A percentile compares a stretch with the other conserved stretches of the same genome.
phyloP scores from a whole-genome alignment of 2,329 filamentous ascomycete species.

The Madurella fahalii region DNA sequence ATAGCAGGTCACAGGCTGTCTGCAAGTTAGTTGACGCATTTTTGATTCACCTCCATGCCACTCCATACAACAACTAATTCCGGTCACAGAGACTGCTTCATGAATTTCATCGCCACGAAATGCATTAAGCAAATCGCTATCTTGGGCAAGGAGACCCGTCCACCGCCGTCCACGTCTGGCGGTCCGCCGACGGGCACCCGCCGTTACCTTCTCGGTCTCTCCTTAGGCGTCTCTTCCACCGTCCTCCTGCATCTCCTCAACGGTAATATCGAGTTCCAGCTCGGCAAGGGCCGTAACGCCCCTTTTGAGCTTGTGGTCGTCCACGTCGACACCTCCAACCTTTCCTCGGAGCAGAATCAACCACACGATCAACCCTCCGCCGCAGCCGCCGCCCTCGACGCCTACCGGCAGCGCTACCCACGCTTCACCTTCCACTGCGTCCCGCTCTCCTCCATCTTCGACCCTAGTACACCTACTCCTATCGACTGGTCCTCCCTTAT shows the following conservation, averaged over 20 bases:
- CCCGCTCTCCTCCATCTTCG: constrained; percentile 60
- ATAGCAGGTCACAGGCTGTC: constrained; percentile 55
- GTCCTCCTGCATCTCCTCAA: constrained; percentile 73
- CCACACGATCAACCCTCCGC: constrained; percentile 4
- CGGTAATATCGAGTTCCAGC: constrained; percentile 62
- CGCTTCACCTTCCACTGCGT: constrained; percentile 59
- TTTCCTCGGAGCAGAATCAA: neutral
- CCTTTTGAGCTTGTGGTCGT: constrained; percentile 65
- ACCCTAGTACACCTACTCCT: constrained; percentile 27
- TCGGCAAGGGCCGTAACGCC: constrained; percentile 57
- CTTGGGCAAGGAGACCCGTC: constrained; percentile 47
- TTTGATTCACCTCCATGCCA: neutral
- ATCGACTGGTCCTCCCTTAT: constrained; percentile 52
- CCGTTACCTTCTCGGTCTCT: constrained; percentile 70
- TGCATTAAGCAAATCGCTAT: constrained; percentile 65
- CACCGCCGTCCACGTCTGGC: constrained; percentile 16
- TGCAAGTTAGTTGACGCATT: constrained; percentile 46
- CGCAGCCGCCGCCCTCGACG: constrained; percentile 45
- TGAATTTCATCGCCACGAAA: constrained; percentile 73
- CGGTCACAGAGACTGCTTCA: constrained; percentile 64
- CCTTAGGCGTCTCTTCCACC: constrained; percentile 76
- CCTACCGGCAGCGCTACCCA: constrained; percentile 60
- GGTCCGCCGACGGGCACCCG: constrained; percentile 32
- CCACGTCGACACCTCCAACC: constrained; percentile 37
- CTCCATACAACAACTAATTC: constrained; percentile 1